Percentiles rank a stretch among this genome's conserved stretches.
These are phyloP conservation scores for Asparagopsis taxiformis DNA, from an alignment of 31 red algal species.

Conservation along the genomic window DNA sequence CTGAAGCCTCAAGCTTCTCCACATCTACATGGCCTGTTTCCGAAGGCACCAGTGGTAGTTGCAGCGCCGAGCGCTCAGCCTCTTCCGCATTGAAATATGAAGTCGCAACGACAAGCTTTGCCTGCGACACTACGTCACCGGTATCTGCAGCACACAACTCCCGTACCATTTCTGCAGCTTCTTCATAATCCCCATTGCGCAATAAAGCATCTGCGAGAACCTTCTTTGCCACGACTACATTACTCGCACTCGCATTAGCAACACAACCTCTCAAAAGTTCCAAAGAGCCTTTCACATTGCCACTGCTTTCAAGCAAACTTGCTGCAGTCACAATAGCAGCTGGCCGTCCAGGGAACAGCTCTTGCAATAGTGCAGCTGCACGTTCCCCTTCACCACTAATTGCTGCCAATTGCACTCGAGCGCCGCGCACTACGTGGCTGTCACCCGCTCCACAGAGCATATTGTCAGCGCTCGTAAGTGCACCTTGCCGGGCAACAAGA, in stretches of 20 bases:
- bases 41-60: conserved; percentile 1
- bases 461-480: conserved; percentile 26
- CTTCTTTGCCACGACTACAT: conserved; percentile 11
- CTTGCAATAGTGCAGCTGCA: conserved; percentile 35
- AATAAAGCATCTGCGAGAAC: conserved; percentile 37
- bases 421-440: conserved; percentile 20
- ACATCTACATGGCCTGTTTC: conserved; percentile 15
- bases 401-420: conserved; percentile 37
- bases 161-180: conserved; percentile 30
- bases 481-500: conserved; percentile 26
- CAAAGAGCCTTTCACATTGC: conserved; percentile 14
- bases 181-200: conserved; percentile 34
- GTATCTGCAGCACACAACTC: not conserved
- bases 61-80: conserved; percentile 20
- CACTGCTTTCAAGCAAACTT: conserved; percentile 29
- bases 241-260: not conserved
- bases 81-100: conserved; percentile 55
- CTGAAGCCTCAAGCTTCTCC: conserved; percentile 26
- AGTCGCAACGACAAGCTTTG: conserved; percentile 44
- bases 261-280: conserved; percentile 11
- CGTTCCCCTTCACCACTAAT: conserved; percentile 12
- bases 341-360: conserved; percentile 41
- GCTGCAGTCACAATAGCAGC: conserved; percentile 58
- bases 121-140: conserved; percentile 9
- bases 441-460: conserved; percentile 22